Percentiles rank a stretch among this genome's conserved stretches.
Conservation (phyloP, 2,329 filamentous ascomycete genomes). For the Proliferodiscus dingleyae region DNA sequence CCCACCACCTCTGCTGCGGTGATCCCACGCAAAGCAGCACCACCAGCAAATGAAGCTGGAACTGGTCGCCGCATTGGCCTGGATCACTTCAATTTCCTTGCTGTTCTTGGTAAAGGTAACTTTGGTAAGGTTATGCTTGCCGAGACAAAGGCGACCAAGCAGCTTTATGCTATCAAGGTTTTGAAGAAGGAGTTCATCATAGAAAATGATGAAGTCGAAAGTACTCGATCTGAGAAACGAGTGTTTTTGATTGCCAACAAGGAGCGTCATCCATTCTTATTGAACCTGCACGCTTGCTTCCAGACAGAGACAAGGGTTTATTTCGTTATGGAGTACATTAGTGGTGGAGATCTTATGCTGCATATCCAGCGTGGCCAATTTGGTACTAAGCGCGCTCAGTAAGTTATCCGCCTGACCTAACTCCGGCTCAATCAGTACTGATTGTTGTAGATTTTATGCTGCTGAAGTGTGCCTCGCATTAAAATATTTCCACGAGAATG, state of each 20-base stretch:
- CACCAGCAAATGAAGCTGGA: conserved; percentile 65
- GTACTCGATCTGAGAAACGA: conserved; percentile 93
- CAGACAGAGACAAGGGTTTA: conserved; percentile 98
- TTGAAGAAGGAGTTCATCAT: conserved; percentile 99
- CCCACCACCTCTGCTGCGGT: conserved; percentile 28
- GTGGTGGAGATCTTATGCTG: conserved; percentile 96
- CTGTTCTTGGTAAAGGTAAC: conserved; percentile 96
- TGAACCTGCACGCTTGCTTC: conserved; percentile 95
- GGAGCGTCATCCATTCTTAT: conserved; percentile 91
- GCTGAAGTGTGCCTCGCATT: conserved; percentile 94
- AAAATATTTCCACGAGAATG: conserved; percentile 99
- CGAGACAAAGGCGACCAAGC: conserved; percentile 87
- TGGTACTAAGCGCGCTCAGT: conserved; percentile 92
- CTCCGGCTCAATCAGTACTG: conserved; percentile 15
- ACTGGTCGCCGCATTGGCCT: conserved; percentile 84
- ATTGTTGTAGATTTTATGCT: conserved; percentile 73
- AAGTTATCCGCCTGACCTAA: conserved; percentile 38
- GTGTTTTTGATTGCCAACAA: conserved; percentile 97
- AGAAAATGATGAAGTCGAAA: conserved; percentile 98
- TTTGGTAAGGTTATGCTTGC: conserved; percentile 99
- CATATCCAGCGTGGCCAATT: conserved; percentile 98
- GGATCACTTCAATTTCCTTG: conserved; percentile 98
- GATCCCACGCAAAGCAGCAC: conserved; percentile 52
- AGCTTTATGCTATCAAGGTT: conserved; percentile 97
- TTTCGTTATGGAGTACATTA: conserved; percentile 99